Conservation (phyloP, 1,139 yeast species). For the Lodderomyces pseudojiufengensis region DNA sequence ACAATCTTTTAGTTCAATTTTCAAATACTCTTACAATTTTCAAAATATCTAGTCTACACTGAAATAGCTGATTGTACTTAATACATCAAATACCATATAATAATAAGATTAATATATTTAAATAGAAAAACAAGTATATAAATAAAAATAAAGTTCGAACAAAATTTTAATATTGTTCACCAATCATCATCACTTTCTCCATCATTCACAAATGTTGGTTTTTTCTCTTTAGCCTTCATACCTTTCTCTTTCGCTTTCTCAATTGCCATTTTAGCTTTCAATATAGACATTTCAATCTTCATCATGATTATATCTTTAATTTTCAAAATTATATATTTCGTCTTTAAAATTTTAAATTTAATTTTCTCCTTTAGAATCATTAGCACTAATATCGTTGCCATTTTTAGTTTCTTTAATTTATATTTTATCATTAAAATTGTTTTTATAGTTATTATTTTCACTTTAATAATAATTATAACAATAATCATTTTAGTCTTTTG, state of each 20-base stretch:
- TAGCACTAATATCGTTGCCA: neutral
- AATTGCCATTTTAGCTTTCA: neutral
- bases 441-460: neutral
- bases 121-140: too few species aligned
- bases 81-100: too few species aligned
- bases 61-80: too few species aligned
- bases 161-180: too few species aligned
- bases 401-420: neutral
- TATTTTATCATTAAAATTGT: neutral
- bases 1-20: too few species aligned
- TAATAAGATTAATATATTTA: too few species aligned
- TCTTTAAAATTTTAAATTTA: neutral
- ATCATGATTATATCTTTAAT: neutral
- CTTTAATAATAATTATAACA: neutral
- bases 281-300: slow-evolving; percentile 1
- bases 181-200: too few species aligned
- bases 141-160: too few species aligned
- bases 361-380: slow-evolving; percentile 1
- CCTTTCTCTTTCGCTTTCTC: neutral
- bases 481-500: slow-evolving; percentile 1
- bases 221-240: slow-evolving; percentile 14
- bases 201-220: too few species aligned
- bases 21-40: too few species aligned
- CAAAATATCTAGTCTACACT: too few species aligned
- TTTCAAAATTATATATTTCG: neutral